Conservation (phyloP, 345 rosid species). For the Salix arbutifolia region DNA sequence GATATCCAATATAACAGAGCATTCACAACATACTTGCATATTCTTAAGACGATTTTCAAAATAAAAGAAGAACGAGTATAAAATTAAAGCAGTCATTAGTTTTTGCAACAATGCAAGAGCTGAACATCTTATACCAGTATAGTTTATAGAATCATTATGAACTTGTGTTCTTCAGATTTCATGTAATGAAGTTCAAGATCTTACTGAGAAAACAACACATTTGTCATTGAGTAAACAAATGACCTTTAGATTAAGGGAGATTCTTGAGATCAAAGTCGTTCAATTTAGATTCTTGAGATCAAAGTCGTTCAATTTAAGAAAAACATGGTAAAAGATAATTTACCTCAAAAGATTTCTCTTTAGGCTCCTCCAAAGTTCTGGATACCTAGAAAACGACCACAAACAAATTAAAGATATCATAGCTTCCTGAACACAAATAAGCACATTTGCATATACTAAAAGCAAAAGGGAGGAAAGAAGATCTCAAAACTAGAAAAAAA, state of each 20-base stretch:
- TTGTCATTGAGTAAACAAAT: background rate
- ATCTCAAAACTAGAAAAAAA: conserved; percentile 1
- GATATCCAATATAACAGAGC: background rate
- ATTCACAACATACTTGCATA: background rate
- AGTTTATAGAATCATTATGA: background rate
- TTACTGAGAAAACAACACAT: background rate
- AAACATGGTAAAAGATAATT: conserved; percentile 3
- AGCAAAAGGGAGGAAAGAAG: background rate
- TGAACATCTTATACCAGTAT: background rate
- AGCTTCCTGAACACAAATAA: background rate
- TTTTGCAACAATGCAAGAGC: background rate
- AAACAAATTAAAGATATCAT: background rate
- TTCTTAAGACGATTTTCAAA: background rate
- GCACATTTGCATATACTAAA: background rate
- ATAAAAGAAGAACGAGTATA: background rate
- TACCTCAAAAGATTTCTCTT: conserved; percentile 60
- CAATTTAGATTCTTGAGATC: background rate
- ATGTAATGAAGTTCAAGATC: background rate
- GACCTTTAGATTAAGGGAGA: background rate
- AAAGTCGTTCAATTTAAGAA: background rate
- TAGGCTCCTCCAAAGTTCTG: conserved; percentile 52
- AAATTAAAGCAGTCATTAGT: background rate
- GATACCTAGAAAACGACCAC: conserved; percentile 41
- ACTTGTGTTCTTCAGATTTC: background rate
- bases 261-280: too few species aligned